Conservation (phyloP, 371 early-diverging fungal species). For the Mucor piriformis region DNA sequence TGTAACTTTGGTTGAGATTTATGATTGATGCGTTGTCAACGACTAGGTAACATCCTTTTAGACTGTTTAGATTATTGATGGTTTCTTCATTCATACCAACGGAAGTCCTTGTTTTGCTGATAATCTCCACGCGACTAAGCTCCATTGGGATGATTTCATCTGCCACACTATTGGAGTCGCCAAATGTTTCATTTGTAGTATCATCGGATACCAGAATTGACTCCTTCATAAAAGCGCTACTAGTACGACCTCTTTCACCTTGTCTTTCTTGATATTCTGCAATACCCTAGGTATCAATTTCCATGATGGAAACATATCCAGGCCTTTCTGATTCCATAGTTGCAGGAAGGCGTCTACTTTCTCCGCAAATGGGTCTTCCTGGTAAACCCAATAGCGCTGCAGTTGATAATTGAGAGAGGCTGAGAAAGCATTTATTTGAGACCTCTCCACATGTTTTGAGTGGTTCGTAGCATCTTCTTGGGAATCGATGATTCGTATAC, state of each 20-base stretch:
- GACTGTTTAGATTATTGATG: background rate
- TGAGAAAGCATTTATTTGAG: no score
- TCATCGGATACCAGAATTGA: no score
- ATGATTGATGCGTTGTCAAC: slow-evolving; percentile 16
- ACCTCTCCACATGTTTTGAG: no score
- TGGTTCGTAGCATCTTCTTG: no score
- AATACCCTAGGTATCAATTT: no score
- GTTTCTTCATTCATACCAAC: slow-evolving; percentile 9
- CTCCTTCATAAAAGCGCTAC: slow-evolving; percentile 30
- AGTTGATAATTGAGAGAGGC: no score
- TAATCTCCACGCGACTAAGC: slow-evolving; percentile 27
- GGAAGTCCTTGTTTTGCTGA: slow-evolving; percentile 5
- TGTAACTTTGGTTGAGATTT: slow-evolving; percentile 10
- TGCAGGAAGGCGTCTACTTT: slow-evolving; percentile 1
- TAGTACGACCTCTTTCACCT: slow-evolving; percentile 13
- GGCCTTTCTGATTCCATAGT: background rate
- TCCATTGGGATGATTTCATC: no score
- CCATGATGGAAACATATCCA: background rate
- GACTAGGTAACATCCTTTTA: slow-evolving; percentile 15
- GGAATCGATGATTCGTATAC: no score
- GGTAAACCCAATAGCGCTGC: no score
- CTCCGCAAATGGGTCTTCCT: background rate
- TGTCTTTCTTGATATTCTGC: slow-evolving; percentile 23
- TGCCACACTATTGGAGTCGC: no score
- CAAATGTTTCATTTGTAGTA: no score